Base-by-base conservation (phyloP, 2,329 filamentous ascomycete genomes). In the Fusarium beomiforme region DNA sequence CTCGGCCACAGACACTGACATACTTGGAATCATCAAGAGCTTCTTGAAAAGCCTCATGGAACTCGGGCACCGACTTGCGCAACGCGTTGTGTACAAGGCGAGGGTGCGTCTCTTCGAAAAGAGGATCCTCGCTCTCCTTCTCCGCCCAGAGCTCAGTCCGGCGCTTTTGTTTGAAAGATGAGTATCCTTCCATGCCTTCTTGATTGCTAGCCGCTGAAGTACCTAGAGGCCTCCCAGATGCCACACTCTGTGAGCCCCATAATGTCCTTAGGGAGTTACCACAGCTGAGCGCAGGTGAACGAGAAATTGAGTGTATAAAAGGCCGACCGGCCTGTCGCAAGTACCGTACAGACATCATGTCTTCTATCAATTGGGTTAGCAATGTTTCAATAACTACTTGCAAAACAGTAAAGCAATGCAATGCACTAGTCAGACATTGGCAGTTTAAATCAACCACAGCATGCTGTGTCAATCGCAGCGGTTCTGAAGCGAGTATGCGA, bases 1-100 rank as follows among this genome's bases (percentile, higher is more conserved):
- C 86, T 78, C 94, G 93, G 81, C 94, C 93, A 56, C 75, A 77
- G 34, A 83, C 64, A 23, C 73, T 78, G 51, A 82, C 75, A 41
- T 71, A 41, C 29, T 69, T 64, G 44, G 76, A 69, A 43, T 78
- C 79, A 42, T 71, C 69, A 56, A 74, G 67, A 34, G 73, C 64
- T 47, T 78, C 62, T 29, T 74, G 61, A 39, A 80, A 79, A 13
- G 74, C 72, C 49, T 79, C 74, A 26, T 80, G 62, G 46, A 83
- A 82, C 29, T 81, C 79, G 8, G 78, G 76, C 21, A 82, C 78
- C 24, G 79, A 76, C 69, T 77, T 79, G 29, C 76, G 74, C 57
- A 58, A 57, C 26, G 67, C 56, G 29, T 65, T 68, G n/a, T 76
- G 68, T 60, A 77, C 67, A 33, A 82, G 65, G 23, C 81, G 80